Percentiles rank a stretch among this genome's conserved stretches.
Conservation (phyloP, 2,329 filamentous ascomycete genomes). For the Pyricularia sp. region DNA sequence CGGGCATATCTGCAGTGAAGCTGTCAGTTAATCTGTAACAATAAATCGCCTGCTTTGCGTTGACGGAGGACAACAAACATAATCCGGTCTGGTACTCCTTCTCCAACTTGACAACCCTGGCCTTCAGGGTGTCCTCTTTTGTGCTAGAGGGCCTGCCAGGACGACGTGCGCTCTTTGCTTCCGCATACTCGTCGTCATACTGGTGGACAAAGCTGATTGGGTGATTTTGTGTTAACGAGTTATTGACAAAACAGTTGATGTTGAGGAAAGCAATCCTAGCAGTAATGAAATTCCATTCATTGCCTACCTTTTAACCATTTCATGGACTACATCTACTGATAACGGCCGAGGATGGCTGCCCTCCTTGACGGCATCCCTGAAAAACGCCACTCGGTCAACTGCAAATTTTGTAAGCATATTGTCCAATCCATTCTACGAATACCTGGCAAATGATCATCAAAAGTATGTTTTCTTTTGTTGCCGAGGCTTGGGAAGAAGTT, state of each 20-base stretch:
- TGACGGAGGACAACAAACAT: conserved; percentile 39
- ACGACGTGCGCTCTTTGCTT: conserved; percentile 59
- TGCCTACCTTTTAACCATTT: conserved; percentile 50
- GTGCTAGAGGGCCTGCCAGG: conserved; percentile 70
- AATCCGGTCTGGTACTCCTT: conserved; percentile 80
- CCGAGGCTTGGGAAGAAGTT: conserved; percentile 4
- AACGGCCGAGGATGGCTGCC: not conserved
- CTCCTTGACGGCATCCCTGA: conserved; percentile 22
- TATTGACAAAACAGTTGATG: not conserved
- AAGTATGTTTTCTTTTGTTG: conserved; percentile 9
- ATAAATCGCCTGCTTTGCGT: not conserved
- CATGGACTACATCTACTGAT: conserved; percentile 32
- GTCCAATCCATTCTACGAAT: not conserved
- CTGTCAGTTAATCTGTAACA: not conserved
- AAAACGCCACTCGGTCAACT: conserved; percentile 63
- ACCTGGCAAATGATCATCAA: not conserved
- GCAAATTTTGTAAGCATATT: not conserved
- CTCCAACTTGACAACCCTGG: conserved; percentile 60
- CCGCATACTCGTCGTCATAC: conserved; percentile 60
- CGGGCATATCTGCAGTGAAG: conserved; percentile 51
- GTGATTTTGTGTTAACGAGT: conserved; percentile 13
- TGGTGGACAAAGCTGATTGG: conserved; percentile 51
- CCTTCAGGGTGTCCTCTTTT: conserved; percentile 67
- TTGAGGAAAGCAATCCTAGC: not conserved
- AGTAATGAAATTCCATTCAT: not conserved